Base-by-base conservation (phyloP, 352 stramenopile species). In the Pythium rhizo-oryzae region DNA sequence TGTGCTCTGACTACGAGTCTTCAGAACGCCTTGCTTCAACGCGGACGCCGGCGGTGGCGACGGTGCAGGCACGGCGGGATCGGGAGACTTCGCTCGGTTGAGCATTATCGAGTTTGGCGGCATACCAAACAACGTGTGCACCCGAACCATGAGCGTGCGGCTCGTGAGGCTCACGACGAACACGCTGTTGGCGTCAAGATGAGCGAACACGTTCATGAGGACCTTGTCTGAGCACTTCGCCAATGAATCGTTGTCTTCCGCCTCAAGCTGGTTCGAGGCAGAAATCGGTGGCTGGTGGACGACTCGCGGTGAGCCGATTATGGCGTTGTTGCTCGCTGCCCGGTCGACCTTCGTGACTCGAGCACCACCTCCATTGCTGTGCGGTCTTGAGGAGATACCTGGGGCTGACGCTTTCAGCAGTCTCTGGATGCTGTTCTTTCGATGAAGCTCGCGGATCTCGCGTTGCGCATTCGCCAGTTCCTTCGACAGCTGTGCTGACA, bases 401-500 rank as follows among this genome's bases (percentile, higher is more conserved):
- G 61, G 69, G 11, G 37, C 9, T 2, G 41, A 47, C 1, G 67
- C 80, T 37, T 73, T 86, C 33, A 94, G 72, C 30, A 93, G 67
- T 24, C 74, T 78, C 59, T 91, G 84, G 43, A 94, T 91, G 51
- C 87, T 85, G 62, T 84, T 87, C 19, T 80, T 79, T 25, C 83
- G 76, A 60, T 85, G 76, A 33, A 94, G 58, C 24, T 93, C 87
- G 39, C 83, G 84, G 51, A 94, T 92, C 49, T 93, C 84, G 13
- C 84, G 80, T 58, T 94, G 87, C 0, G 87, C 85, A 37, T 65
- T 81, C 2, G 83, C 76, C 15, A 94, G 62, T 59, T 94, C 83
- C 59, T 90, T 87, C 0, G 84, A 90, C 1, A 93, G 33, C 18
- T 91, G 77, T 0, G 75, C 73, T 2, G 76, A 80, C 39, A 90